A percentile compares a stretch with the other conserved stretches of the same genome.
Conservation (phyloP, 2,329 filamentous ascomycete genomes). For the Colletotrichum higginsianum region DNA sequence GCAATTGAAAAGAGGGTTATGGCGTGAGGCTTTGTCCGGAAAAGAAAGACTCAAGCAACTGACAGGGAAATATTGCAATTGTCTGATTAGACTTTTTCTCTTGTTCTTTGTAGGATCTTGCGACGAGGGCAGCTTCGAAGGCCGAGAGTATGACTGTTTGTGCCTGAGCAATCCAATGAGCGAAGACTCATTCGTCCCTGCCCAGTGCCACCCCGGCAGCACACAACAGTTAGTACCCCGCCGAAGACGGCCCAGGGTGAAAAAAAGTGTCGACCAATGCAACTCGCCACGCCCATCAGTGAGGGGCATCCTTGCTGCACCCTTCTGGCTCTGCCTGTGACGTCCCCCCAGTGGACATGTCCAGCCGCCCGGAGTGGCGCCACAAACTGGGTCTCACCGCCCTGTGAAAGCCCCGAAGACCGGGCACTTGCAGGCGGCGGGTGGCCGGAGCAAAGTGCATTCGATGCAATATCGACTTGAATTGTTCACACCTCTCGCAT, state of each 20-base stretch:
- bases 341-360: conserved; percentile 27
- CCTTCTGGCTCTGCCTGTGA: conserved; percentile 26
- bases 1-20: conserved; percentile 7
- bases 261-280: conserved; percentile 18
- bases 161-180: conserved; percentile 22
- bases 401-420: conserved; percentile 17
- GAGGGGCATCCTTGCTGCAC: conserved; percentile 39
- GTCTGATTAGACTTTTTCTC: conserved; percentile 28
- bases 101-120: conserved; percentile 15
- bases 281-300: conserved; percentile 22
- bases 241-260: conserved; percentile 30
- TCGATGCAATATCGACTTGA: conserved; percentile 12
- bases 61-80: conserved; percentile 4
- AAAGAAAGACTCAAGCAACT: not conserved
- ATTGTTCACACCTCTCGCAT: conserved; percentile 7
- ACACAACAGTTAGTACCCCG: conserved; percentile 28
- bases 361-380: conserved; percentile 25
- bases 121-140: conserved; percentile 29
- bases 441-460: conserved; percentile 19
- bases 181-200: conserved; percentile 40
- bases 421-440: conserved; percentile 26
- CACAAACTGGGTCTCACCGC: conserved; percentile 38
- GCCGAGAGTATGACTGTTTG: conserved; percentile 19
- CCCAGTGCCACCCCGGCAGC: conserved; percentile 21
- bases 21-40: not conserved